Percentiles rank a stretch among this genome's conserved stretches.
phyloP scores from a whole-genome alignment of 129 eudicot species.

The Flaveria sonorensis region DNA sequence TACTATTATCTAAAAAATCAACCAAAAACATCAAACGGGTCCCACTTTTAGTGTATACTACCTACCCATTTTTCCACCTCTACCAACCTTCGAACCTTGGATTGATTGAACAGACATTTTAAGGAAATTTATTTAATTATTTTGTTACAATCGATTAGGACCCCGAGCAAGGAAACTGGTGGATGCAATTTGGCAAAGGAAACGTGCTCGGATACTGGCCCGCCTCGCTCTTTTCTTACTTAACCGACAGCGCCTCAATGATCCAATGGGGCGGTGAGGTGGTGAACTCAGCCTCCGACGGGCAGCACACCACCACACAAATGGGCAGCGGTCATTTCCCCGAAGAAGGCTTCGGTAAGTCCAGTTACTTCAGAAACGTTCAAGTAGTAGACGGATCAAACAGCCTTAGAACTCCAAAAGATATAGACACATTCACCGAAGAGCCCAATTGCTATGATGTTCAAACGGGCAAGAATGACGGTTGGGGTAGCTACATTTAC shows the following conservation, averaged over 20 bases:
- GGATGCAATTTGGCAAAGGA: conserved; percentile 86
- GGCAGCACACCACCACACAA: conserved; percentile 84
- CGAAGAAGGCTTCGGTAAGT: conserved; percentile 71
- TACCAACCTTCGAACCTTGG: background rate
- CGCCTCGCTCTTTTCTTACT: conserved; percentile 60
- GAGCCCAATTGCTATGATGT: conserved; percentile 69
- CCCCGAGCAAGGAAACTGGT: conserved; percentile 93
- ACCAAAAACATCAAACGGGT: background rate
- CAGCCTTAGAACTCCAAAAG: conserved; percentile 61
- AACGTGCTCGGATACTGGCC: conserved; percentile 93
- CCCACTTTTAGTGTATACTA: background rate
- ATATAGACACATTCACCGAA: conserved; percentile 68
- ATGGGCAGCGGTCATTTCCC: conserved; percentile 97
- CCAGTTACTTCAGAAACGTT: conserved; percentile 75
- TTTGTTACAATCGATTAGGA: conserved; percentile 47
- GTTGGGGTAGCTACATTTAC: conserved; percentile 79
- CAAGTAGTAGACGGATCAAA: conserved; percentile 75
- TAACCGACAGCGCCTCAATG: conserved; percentile 74
- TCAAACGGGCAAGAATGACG: conserved; percentile 61
- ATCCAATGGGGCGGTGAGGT: conserved; percentile 96
- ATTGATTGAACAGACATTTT: background rate
- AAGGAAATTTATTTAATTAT: background rate
- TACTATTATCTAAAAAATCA: no score
- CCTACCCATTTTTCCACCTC: background rate
- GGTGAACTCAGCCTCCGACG: conserved; percentile 75